Evolutionary conservation across 495 filamentous ascomycete genomes (phyloP).

Genomic region (Penicillium fimorum): DNA sequence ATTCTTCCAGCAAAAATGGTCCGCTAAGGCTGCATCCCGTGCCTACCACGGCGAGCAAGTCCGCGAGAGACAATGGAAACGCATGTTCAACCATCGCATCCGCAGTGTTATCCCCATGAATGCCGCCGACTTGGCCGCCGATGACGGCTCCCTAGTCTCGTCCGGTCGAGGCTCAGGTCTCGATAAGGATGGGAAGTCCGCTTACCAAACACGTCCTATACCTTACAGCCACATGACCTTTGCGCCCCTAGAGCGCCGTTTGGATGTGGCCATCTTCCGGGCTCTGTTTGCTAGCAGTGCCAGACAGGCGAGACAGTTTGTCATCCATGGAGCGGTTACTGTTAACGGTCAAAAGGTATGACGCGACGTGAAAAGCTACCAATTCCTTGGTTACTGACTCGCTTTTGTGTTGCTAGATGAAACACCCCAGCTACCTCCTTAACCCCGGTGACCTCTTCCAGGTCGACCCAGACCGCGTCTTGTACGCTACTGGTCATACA

Average conservation of each 20-base stretch:
- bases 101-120: slow-evolving; percentile 84
- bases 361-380: background rate
- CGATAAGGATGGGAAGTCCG: slow-evolving; percentile 23
- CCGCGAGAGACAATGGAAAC: slow-evolving; percentile 82
- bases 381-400: slow-evolving; percentile 8
- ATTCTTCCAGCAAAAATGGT: slow-evolving; percentile 98
- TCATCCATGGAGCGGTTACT: slow-evolving; percentile 86
- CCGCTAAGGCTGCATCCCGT: slow-evolving; percentile 74
- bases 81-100: slow-evolving; percentile 80
- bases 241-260: slow-evolving; percentile 81
- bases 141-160: slow-evolving; percentile 79
- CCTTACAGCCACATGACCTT: slow-evolving; percentile 94
- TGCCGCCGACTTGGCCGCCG: slow-evolving; percentile 64
- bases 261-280: slow-evolving; percentile 90
- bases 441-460: slow-evolving; percentile 98
- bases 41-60: slow-evolving; percentile 94
- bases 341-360: slow-evolving; percentile 93
- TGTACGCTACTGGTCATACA: slow-evolving; percentile 77
- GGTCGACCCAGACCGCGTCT: slow-evolving; percentile 82
- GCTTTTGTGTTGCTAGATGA: slow-evolving; percentile 60
- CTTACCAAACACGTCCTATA: slow-evolving; percentile 37
- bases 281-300: slow-evolving; percentile 92
- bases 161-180: slow-evolving; percentile 78
- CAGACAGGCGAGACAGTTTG: slow-evolving; percentile 92
- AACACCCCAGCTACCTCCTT: slow-evolving; percentile 86